Evolutionary conservation across 164 flowering plant genomes (phyloP), one percentile per base, ranked within the genome.

Genomic region (Malania oleifera): DNA sequence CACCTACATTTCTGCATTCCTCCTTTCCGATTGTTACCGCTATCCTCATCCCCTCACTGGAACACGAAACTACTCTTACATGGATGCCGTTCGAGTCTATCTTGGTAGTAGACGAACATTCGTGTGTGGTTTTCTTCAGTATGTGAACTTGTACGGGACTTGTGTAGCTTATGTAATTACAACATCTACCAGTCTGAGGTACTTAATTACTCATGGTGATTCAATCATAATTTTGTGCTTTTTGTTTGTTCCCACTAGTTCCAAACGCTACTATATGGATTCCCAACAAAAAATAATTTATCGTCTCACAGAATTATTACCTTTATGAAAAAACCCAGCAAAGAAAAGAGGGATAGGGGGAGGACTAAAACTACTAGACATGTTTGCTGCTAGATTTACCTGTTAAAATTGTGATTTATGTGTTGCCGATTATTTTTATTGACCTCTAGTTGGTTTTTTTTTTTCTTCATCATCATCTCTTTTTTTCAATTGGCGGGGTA

Each of bases 171-270:
- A 81, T 64, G 72, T 65, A 7, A 68, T 85, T 62, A 78, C 86
- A 6, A 64, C 85, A 3, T 61, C 91, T 27, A 78, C 53, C 53
- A 52, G 83, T 60, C 60, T 80, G 79, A 85, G 86, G 91, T 77
- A 76, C 40, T 15, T 37, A 7, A 52, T 75, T 67, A 74, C 80
- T 48, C 73, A 76, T 52, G 60, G n/a, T n/a, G n/a, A n/a, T n/a
- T n/a, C n/a, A n/a, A n/a, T n/a, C n/a, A n/a, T n/a, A n/a, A n/a
- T n/a, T n/a, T n/a, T n/a, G n/a, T n/a, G n/a, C n/a, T n/a, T n/a
- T n/a, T n/a, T n/a, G n/a, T n/a, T n/a, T n/a, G n/a, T n/a, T n/a
- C n/a, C n/a, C n/a, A n/a, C n/a, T n/a, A n/a, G n/a, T n/a, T n/a
- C n/a, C n/a, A n/a, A n/a, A n/a, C n/a, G n/a, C n/a, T n/a, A n/a